phyloP scores from a whole-genome alignment of 2,329 filamentous ascomycete genomes.

The Botryotinia narcissicola region DNA sequence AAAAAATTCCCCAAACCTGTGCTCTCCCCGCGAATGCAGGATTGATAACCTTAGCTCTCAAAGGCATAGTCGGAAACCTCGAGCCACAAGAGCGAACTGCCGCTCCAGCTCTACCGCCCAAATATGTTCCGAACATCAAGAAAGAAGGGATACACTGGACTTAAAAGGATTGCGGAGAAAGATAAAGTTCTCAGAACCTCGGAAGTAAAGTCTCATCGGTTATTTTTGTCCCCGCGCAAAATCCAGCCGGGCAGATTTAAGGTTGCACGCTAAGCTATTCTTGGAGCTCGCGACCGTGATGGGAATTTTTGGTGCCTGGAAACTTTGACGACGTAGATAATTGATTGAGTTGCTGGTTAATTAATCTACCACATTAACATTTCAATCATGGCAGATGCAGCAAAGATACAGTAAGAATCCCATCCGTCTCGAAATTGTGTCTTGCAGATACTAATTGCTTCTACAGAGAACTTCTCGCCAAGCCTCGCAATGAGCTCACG shows the following conservation, averaged over 20 bases:
- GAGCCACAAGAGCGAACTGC: slow-evolving; percentile 46
- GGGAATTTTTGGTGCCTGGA: slow-evolving; percentile 27
- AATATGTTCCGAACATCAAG: slow-evolving; percentile 57
- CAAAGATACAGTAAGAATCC: slow-evolving; percentile 64
- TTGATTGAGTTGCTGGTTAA: slow-evolving; percentile 16
- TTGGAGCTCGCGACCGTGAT: slow-evolving; percentile 23
- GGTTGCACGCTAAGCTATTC: slow-evolving; percentile 30
- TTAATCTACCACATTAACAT: slow-evolving; percentile 30
- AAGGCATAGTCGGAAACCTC: slow-evolving; percentile 63
- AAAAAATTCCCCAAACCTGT: slow-evolving; percentile 45
- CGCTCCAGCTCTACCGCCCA: slow-evolving; percentile 53
- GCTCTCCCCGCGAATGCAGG: slow-evolving; percentile 53
- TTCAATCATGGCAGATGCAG: slow-evolving; percentile 58
- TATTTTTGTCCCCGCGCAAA: slow-evolving; percentile 18
- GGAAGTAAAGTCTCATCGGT: slow-evolving; percentile 23
- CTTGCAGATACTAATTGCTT: slow-evolving; percentile 26
- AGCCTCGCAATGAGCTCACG: slow-evolving; percentile 89
- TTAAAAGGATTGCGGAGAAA: slow-evolving; percentile 25
- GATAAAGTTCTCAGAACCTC: slow-evolving; percentile 18
- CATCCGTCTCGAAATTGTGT: not conserved
- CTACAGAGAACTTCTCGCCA: slow-evolving; percentile 78
- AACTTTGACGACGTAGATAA: slow-evolving; percentile 23
- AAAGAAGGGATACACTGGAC: slow-evolving; percentile 27
- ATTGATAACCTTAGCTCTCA: slow-evolving; percentile 71
- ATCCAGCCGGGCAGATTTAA: slow-evolving; percentile 18